Evolutionary conservation across 192 early-diverging fungal species (phyloP), one percentile per base, ranked within the genome.

Genomic region (Entrophospora sp.): DNA sequence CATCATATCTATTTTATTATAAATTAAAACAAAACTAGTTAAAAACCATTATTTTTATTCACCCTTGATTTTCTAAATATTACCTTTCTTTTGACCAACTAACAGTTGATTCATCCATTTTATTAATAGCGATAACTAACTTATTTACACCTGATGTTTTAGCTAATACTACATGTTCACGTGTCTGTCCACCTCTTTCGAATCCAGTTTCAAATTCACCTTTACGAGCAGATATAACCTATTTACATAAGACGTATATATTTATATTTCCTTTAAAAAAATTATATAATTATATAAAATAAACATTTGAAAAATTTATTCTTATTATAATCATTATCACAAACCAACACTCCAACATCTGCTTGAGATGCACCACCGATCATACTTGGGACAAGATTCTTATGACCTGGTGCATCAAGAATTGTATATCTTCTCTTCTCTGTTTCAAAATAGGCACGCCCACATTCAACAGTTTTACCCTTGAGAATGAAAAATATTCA

Each of bases 171-270:
- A 95, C 93, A 75, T 99, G 97, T 79, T 99, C 97, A 69, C 93
- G 90, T 5, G 95, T 99, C 78, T 99, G 97, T 35, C 97, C 97
- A 55, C 94, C 97, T 68, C 91, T 87, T 69, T 99, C 97, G 66
- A 98, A 99, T n/a, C 97, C 97, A 65, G 97, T 96, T 83, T 99
- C 97, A 66, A 99, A 99, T 78, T 99, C 97, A 69, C 97, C 97
- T 81, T 88, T 92, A 57, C 97, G 89, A 8, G 97, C 97, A 48
- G 95, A 97, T 55, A 99, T 93, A 6, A 88, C 64, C 64, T 66
- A 35, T n/a, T n/a, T n/a, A n/a, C n/a, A n/a, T n/a, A n/a, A n/a
- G n/a, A n/a, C n/a, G n/a, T n/a, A n/a, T n/a, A n/a, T n/a, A n/a
- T n/a, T n/a, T n/a, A n/a, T n/a, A n/a, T n/a, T n/a, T n/a, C n/a